Percentiles rank a stretch among this genome's conserved stretches.
phyloP scores from a whole-genome alignment of 225 moss, liverwort and hornwort species.

The Pseudisothecium myosuroides region DNA sequence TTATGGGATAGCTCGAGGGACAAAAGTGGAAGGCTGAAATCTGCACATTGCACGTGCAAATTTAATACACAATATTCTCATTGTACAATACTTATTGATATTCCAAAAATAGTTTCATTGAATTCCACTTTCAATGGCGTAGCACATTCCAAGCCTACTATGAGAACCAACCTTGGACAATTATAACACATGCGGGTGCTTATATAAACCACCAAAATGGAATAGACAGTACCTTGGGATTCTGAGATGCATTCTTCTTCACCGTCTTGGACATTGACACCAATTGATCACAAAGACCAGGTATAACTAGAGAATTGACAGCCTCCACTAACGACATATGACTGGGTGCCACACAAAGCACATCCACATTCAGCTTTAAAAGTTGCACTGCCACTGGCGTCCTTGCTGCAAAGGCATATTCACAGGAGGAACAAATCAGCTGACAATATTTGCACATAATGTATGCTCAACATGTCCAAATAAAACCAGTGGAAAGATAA shows the following conservation, averaged over 20 bases:
- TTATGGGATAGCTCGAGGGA: constrained; percentile 67
- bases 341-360: background rate
- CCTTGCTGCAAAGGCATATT: background rate
- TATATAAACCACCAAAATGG: background rate
- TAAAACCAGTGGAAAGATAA: background rate
- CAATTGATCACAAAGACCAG: background rate
- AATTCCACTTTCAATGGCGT: background rate
- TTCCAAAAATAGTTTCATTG: background rate
- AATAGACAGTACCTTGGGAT: background rate
- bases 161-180: background rate
- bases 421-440: background rate
- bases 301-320: background rate
- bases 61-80: background rate
- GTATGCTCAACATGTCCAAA: background rate
- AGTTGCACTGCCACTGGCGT: background rate
- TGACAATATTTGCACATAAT: background rate
- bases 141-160: background rate
- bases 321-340: background rate
- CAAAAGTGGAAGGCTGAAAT: constrained; percentile 76
- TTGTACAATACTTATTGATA: background rate
- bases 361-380: background rate
- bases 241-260: background rate
- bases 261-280: background rate
- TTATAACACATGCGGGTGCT: background rate
- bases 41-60: constrained; percentile 16